These are phyloP conservation scores for Cenchrus purpureus DNA, from an alignment of 176 grass and related monocot species.

Conservation along the genomic window DNA sequence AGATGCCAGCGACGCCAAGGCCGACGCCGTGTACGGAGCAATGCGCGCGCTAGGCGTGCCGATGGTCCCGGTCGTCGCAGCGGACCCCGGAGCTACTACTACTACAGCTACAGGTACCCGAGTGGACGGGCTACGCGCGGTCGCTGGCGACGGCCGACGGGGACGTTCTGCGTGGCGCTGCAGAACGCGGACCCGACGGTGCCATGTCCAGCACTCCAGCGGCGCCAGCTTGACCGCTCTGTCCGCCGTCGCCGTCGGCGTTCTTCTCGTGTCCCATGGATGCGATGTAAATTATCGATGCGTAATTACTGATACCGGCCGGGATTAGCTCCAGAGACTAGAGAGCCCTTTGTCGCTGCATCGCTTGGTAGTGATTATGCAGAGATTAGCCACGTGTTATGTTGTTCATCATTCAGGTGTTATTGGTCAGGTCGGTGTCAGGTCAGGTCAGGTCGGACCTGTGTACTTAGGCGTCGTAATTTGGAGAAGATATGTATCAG, in stretches of 20 bases:
- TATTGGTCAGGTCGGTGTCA: not conserved
- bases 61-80: conserved; percentile 33
- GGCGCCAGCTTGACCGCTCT: not conserved
- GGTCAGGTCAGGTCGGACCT: not conserved
- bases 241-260: not conserved
- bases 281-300: conserved; percentile 24
- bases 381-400: not conserved
- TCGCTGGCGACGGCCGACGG: conserved; percentile 35
- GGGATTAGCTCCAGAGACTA: conserved; percentile 10
- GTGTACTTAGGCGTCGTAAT: not conserved
- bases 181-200: conserved; percentile 58
- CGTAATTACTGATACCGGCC: not conserved
- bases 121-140: not conserved
- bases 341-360: not conserved
- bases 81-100: not conserved
- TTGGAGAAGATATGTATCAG: not conserved
- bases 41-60: conserved; percentile 41
- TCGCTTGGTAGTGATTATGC: conserved; percentile 1
- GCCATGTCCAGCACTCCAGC: not conserved
- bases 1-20: conserved; percentile 4
- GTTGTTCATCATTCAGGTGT: not conserved
- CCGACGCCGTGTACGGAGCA: conserved; percentile 31
- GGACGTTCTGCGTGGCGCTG: conserved; percentile 82
- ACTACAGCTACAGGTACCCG: not conserved
- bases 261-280: conserved; percentile 5